Base-by-base conservation (phyloP, 805 yeast genomes). In the Kuraishia hungarica region DNA sequence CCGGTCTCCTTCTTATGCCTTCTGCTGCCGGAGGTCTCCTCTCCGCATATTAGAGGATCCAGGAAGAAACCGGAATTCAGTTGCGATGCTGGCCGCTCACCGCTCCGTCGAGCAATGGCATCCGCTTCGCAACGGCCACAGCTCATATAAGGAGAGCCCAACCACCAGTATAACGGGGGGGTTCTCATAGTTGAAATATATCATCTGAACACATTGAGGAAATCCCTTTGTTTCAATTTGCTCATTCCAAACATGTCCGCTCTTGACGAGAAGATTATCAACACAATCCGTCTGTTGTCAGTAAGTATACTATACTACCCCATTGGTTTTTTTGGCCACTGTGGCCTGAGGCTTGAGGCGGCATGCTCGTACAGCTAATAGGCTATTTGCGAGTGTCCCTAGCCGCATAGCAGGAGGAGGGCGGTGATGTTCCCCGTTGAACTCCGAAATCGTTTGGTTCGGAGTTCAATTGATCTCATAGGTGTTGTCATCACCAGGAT, bases 251-350 rank as follows among this genome's bases (percentile, higher is more conserved):
- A 48, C 28, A 53, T 53, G 55, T 67, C 79, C 53, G 85, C 82
- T 58, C 74, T 88, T 65, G 96, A 92, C 72, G 77, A 76, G 62
- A 78, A 78, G 70, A 89, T 97, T 57, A 78, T 93, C 73, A 79
- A 81, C 79, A 89, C 98, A 64, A 88, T 93, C 77, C 90, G 97
- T 77, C 75, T 86, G 58, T 81, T 93, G 65, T 84, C 98, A 39
- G 89, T 70, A 67, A 58, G 72, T 67, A 50, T 8, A 10, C 49
- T 21, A 10, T 47, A n/a, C n/a, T n/a, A n/a, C 19, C 24, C 23
- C 51, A 39, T 17, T 24, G 23, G 22, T 13, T n/a, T 51, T 28
- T 49, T 15, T 51, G 43, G 43, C 17, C 17, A 13, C n/a, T n/a
- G n/a, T n/a, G n/a, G n/a, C n/a, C n/a, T 35, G n/a, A 4, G n/a